Base-by-base conservation (phyloP, 208 protist species). In the Crithidia brevicula region DNA sequence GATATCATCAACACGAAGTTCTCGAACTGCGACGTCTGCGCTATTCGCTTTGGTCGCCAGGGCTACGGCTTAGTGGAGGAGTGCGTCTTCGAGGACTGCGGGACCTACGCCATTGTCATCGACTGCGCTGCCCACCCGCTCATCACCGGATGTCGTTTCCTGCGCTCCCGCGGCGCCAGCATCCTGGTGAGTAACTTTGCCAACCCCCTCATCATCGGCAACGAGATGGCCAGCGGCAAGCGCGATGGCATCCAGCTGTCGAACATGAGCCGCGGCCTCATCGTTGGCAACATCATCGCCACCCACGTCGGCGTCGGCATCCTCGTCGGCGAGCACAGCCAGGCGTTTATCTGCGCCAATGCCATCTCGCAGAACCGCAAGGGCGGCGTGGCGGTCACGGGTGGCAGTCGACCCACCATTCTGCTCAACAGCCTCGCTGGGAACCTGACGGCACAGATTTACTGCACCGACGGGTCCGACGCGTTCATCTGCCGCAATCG, bases 161-260 rank as follows among this genome's bases (percentile, higher is more conserved):
- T 81, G 46, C 72, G 80, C 46, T 90, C 83, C 7, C 74, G 82
- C 28, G 79, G 83, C 7, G 79, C 85, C 9, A 77, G 73, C 42
- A 89, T 96, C 42, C 63, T 92, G 20, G 57, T 92, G 16, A 72
- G 74, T 42, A 92, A 87, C 72, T 93, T 89, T 33, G 86, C 87
- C 9, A 89, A 96, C 59, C 91, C 91, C 15, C 57, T 94, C 34
- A 89, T 96, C 69, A 81, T 93, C 50, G 88, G 87, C 53, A 96
- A 96, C 66, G 85, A 89, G 62, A 91, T 96, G 27, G 59, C 59
- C 9, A 67, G 54, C n/a, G 84, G 80, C 11, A 68, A 69, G 40
- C 72, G 77, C 42, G 60, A 91, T 52, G 91, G 86, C 34, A 80
- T 94, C 45, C 77, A 83, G 42, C 45, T 89, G 28, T 67, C 70